Evolutionary conservation across 768 basidiomycete species (phyloP), one percentile per base, ranked within the genome.

Genomic region (Leccinum truebloodii): DNA sequence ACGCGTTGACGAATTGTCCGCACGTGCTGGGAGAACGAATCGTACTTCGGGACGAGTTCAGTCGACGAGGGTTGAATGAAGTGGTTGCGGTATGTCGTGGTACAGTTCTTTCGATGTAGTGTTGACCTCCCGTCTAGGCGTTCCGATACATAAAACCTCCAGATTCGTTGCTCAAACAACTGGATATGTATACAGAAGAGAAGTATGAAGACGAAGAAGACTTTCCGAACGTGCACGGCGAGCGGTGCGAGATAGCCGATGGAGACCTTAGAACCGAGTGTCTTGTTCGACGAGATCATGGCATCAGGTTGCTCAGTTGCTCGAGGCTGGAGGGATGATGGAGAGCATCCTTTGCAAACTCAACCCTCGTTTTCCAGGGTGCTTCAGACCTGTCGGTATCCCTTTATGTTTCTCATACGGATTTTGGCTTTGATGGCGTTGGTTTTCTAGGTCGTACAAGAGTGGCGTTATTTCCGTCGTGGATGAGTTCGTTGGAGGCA

Each of bases 51-150:
- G 94, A 95, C 58, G 95, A 98, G 74, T 83, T 97, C 58, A 79
- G 83, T 6, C 79, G 93, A 35, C 78, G 94, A 64, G 94, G 94
- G 0, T 69, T 98, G 58, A 92, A 93, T 65, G 91, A 96, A 71
- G 80, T 83, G 41, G 84, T 95, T 58, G 88, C 89, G 61, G 95
- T 96, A 77, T 26, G 26, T 26, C 26, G 26, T 4, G 26, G 26
- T 26, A 26, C 26, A 3, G 26, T 26, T 26, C 26, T 26, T 26
- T 26, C 4, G 26, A 26, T 26, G 26, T 26, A 26, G 26, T 26
- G 26, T 26, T 26, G 26, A 26, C 26, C 26, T 26, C 26, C 26
- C 26, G 26, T 26, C 26, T 26, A 26, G 26, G 26, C 86, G 4
- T 77, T 95, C 9, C 82, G 87, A 61, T 92, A 92, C 65, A 77